These are phyloP conservation scores for Penicillium concentricum DNA, from an alignment of 2,329 filamentous ascomycete genomes.

Conservation along the genomic window DNA sequence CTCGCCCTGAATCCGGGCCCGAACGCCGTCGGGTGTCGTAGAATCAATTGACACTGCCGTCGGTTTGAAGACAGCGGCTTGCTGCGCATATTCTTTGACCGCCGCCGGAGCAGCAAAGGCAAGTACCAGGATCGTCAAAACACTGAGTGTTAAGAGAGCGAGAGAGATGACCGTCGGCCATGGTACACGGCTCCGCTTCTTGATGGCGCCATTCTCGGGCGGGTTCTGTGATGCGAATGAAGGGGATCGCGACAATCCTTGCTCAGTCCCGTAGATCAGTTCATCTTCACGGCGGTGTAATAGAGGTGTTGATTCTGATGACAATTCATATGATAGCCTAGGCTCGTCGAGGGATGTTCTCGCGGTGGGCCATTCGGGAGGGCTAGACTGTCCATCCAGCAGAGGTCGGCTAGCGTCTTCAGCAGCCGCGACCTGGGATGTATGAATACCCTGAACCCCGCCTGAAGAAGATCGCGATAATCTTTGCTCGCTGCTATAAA, in stretches of 20 bases:
- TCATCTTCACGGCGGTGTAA: constrained; percentile 38
- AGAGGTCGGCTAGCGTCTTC: constrained; percentile 34
- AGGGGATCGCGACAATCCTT: constrained; percentile 16
- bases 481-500: not conserved
- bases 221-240: constrained; percentile 24
- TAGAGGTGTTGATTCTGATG: constrained; percentile 46
- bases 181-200: constrained; percentile 43
- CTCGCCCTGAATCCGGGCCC: constrained; percentile 75
- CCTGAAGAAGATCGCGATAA: not conserved
- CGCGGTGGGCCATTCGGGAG: constrained; percentile 17
- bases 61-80: constrained; percentile 78
- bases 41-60: constrained; percentile 82
- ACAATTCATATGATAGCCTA: constrained; percentile 32
- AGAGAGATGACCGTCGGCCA: constrained; percentile 82
- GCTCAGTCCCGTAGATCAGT: constrained; percentile 31
- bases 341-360: constrained; percentile 17
- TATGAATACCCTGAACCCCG: not conserved
- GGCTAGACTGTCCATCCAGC: constrained; percentile 25
- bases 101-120: constrained; percentile 79
- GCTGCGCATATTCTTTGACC: constrained; percentile 80
- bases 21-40: constrained; percentile 75
- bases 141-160: constrained; percentile 59
- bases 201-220: constrained; percentile 15
- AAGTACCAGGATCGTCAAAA: constrained; percentile 69
- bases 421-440: constrained; percentile 28